These are phyloP conservation scores for Erysimum cheiranthoides DNA, from an alignment of 345 rosid species.

Conservation along the genomic window DNA sequence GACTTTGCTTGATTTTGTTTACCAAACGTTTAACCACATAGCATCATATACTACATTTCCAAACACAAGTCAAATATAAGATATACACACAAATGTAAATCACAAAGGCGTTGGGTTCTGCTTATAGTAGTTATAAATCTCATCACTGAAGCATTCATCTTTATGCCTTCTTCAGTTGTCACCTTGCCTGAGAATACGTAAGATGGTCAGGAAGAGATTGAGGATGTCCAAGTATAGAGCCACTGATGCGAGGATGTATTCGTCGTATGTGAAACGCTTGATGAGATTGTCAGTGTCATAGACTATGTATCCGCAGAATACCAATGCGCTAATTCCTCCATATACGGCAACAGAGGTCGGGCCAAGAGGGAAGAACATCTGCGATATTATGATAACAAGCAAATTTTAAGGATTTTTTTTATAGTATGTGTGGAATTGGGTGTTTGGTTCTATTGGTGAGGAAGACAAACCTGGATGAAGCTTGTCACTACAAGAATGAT, in stretches of 20 bases:
- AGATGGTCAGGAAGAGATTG: constrained; percentile 85
- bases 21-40: constrained; percentile 21
- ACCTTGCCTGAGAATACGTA: constrained; percentile 73
- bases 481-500: constrained; percentile 75
- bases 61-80: constrained; percentile 7
- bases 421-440: background rate
- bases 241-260: constrained; percentile 88
- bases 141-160: constrained; percentile 1
- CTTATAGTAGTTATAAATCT: constrained; percentile 6
- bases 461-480: constrained; percentile 75
- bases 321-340: constrained; percentile 81
- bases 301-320: constrained; percentile 91
- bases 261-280: constrained; percentile 92
- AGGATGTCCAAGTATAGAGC: constrained; percentile 90
- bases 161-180: constrained; percentile 50
- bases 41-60: constrained; percentile 16
- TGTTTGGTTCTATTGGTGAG: background rate
- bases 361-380: constrained; percentile 93
- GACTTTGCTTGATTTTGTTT: constrained; percentile 26
- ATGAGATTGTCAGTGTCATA: constrained; percentile 91
- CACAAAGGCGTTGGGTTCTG: constrained; percentile 14
- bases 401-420: background rate
- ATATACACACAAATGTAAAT: constrained; percentile 42
- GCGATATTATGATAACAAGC: constrained; percentile 25
- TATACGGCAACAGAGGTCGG: constrained; percentile 74